Evolutionary conservation across 148 eudicot genomes (phyloP), one percentile per base, ranked within the genome.

Genomic region (Rhododendron vialii): DNA sequence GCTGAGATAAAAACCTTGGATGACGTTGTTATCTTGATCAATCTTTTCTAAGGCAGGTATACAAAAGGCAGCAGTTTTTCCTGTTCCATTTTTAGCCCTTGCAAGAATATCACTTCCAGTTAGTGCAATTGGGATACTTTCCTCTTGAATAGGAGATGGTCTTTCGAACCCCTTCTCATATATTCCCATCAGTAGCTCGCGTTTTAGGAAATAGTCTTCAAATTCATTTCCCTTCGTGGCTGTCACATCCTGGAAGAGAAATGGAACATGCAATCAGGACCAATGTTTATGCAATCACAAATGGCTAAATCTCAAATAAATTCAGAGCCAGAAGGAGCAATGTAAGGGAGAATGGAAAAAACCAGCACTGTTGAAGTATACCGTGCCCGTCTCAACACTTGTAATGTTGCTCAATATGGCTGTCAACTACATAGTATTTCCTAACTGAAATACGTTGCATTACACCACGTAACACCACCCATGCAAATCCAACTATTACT

Each of bases 211-310:
- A 87, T 96, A 94, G 82, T 95, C 99, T 85, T 94, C 99, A 90
- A 96, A 96, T 36, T 96, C 98, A 85, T 96, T 96, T 86, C 99
- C 99, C 88, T 96, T 95, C n/a, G 99, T 95, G 26, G 98, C 99
- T 22, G 99, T 95, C 71, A 96, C 99, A 89, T 96, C 99, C 99
- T 95, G 91, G 61, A 48, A 78, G 38, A 61, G 30, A 50, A 85
- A 86, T 15, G 74, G 36, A 10, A 20, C 28, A 45, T 12, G 38
- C 38, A n/a, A 65, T 86, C 59, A 80, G 74, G n/a, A 84, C 71
- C 12, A 20, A 57, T 20, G 17, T 33, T 69, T 11, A 76, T 36
- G 53, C 38, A 15, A 76, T 22, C 18, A 20, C 22, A 86, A 3
- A n/a, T 2, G 45, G 51, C 78, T 83, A 77, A 22, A 83, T 20